A percentile compares a stretch with the other conserved stretches of the same genome.
Conservation (phyloP, 345 rosid species). For the Citrus australasica region DNA sequence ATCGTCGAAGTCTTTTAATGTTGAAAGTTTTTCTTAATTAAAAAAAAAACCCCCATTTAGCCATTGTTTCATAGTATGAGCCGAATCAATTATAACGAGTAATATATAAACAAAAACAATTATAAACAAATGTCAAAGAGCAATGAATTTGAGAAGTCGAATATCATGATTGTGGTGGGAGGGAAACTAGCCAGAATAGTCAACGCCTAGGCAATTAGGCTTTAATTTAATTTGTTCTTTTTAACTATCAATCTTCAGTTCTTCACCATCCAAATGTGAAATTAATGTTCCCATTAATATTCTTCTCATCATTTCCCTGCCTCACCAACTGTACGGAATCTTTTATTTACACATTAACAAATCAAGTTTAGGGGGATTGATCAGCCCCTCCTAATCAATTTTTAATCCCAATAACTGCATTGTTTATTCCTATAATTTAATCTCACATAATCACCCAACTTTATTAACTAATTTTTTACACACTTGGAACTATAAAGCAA, state of each 20-base stretch:
- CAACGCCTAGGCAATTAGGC: conserved; percentile 11
- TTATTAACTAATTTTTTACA: not conserved
- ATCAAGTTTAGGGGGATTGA: not conserved
- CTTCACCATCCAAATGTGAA: conserved; percentile 2
- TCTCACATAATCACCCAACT: not conserved
- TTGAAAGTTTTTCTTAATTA: no score
- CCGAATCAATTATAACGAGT: not conserved
- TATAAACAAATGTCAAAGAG: not conserved
- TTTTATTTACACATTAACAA: not conserved
- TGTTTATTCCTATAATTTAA: not conserved
- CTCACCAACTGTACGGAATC: conserved; percentile 25
- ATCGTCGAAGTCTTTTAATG: no score
- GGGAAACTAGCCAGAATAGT: not conserved
- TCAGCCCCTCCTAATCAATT: not conserved
- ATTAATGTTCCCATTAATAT: not conserved
- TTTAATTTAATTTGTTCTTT: not conserved
- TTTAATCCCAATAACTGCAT: not conserved
- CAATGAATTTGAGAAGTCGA: not conserved
- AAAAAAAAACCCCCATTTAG: no score
- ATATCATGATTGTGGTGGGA: not conserved
- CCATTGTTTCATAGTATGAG: not conserved
- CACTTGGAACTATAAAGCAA: not conserved
- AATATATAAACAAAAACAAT: not conserved
- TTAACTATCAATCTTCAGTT: not conserved
- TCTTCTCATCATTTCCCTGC: conserved; percentile 30